phyloP scores from a whole-genome alignment of 768 basidiomycete genomes.

The Cystobasidium tubakii region DNA sequence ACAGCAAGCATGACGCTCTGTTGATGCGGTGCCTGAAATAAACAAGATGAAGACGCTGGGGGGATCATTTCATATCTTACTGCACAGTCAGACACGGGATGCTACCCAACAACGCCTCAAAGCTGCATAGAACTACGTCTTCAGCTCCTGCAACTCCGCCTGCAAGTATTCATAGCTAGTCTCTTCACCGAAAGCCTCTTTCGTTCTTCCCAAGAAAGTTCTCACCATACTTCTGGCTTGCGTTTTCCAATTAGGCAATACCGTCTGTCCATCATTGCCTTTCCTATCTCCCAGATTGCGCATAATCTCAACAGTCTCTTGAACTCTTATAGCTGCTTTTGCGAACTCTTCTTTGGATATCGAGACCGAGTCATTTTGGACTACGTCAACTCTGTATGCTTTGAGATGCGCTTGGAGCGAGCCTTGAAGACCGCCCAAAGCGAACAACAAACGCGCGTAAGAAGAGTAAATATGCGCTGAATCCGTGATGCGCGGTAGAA shows the following conservation, averaged over 20 bases:
- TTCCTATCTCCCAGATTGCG: conserved; percentile 62
- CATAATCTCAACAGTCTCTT: conserved; percentile 75
- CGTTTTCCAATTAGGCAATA: conserved; percentile 62
- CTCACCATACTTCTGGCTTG: conserved; percentile 80
- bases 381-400: conserved; percentile 66
- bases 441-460: conserved; percentile 71
- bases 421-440: conserved; percentile 66
- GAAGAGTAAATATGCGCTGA: conserved; percentile 72
- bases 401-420: conserved; percentile 77
- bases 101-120: too few species aligned
- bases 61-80: neutral
- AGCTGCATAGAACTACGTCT: conserved; percentile 41
- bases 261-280: conserved; percentile 45
- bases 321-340: conserved; percentile 69
- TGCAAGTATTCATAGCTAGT: conserved; percentile 69
- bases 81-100: too few species aligned
- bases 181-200: conserved; percentile 76
- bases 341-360: conserved; percentile 65
- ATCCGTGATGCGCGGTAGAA: conserved; percentile 72
- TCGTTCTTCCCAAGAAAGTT: conserved; percentile 79
- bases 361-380: conserved; percentile 58
- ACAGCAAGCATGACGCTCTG: neutral
- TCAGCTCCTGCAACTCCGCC: conserved; percentile 63
- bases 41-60: neutral
- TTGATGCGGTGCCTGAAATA: neutral